Conservation (phyloP, 148 eudicot genomes). For the Silene latifolia region DNA sequence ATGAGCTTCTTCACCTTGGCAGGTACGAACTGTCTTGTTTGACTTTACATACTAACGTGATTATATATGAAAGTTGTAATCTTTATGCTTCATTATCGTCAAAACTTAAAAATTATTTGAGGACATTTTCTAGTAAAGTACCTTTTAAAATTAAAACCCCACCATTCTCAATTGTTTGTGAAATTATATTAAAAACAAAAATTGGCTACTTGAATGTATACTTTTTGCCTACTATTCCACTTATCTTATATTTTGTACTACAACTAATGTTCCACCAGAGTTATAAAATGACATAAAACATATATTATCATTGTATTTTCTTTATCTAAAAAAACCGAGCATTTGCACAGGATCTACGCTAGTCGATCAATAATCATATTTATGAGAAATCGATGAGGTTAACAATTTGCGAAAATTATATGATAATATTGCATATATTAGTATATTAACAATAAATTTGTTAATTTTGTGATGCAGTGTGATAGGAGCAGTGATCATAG, state of each 20-base stretch:
- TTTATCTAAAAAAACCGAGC: too few species aligned
- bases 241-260: neutral
- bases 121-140: slow-evolving; percentile 17
- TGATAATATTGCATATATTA: too few species aligned
- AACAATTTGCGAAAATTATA: too few species aligned
- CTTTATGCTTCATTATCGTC: neutral
- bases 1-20: slow-evolving; percentile 57
- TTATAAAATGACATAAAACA: neutral
- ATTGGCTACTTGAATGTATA: neutral
- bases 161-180: slow-evolving; percentile 19
- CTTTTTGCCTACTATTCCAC: slow-evolving; percentile 2
- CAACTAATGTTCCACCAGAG: neutral
- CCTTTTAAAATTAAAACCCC: slow-evolving; percentile 17
- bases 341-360: too few species aligned
- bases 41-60: neutral
- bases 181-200: slow-evolving; percentile 5
- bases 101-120: slow-evolving; percentile 1
- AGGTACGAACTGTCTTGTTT: slow-evolving; percentile 29
- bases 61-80: neutral
- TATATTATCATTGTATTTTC: too few species aligned
- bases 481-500: slow-evolving; percentile 59
- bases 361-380: too few species aligned
- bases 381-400: too few species aligned
- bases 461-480: slow-evolving; percentile 49
- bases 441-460: too few species aligned